A percentile compares a stretch with the other conserved stretches of the same genome.
phyloP scores from a whole-genome alignment of 1,284 basidiomycete genomes.

The Pseudozyma tsukubaensis region DNA sequence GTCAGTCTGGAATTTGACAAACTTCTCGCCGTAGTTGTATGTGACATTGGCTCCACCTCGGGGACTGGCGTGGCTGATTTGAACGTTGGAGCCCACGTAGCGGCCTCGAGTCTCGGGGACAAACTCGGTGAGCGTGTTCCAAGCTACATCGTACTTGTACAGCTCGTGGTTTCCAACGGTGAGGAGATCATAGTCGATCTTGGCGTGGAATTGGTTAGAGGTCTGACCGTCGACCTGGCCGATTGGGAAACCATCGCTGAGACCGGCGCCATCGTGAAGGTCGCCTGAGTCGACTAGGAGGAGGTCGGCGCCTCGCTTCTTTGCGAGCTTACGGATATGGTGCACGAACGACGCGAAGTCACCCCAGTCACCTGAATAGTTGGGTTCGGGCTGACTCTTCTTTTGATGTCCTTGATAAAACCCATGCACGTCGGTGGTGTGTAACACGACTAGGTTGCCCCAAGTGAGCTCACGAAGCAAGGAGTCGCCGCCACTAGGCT shows the following conservation, averaged over 20 bases:
- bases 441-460: constrained; percentile 80
- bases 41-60: constrained; percentile 33
- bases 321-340: constrained; percentile 60
- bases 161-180: constrained; percentile 90
- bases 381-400: constrained; percentile 64
- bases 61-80: constrained; percentile 46
- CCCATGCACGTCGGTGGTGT: constrained; percentile 84
- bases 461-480: constrained; percentile 72
- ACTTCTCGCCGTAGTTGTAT: constrained; percentile 53
- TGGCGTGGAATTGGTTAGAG: constrained; percentile 71
- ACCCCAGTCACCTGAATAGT: constrained; percentile 65
- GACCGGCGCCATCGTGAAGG: constrained; percentile 64
- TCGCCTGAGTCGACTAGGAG: constrained; percentile 65
- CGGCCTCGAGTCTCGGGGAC: constrained; percentile 71
- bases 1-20: constrained; percentile 54
- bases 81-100: constrained; percentile 56
- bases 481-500: constrained; percentile 15
- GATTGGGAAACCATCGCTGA: constrained; percentile 60
- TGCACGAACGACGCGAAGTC: constrained; percentile 65
- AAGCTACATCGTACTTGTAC: constrained; percentile 80
- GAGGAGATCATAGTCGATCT: constrained; percentile 83
- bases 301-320: constrained; percentile 59
- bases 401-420: constrained; percentile 64
- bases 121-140: constrained; percentile 83
- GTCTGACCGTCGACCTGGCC: constrained; percentile 54